A percentile compares a stretch with the other conserved stretches of the same genome.
Conservation (phyloP, 352 stramenopile species). For the Globisporangium cystogenes region DNA sequence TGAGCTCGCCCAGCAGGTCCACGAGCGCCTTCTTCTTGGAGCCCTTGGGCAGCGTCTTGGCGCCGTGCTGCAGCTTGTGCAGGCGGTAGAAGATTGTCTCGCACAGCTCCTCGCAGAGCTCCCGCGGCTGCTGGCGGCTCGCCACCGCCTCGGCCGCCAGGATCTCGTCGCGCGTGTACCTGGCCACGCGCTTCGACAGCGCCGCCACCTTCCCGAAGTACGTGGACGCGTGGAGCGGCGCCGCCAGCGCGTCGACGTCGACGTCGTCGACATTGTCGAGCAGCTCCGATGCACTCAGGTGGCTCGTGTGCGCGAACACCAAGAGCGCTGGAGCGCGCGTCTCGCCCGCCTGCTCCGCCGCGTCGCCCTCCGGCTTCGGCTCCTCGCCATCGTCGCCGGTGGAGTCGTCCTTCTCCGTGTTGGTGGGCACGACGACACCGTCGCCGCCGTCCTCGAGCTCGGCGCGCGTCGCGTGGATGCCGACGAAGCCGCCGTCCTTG, state of each 20-base stretch:
- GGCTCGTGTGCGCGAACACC: constrained; percentile 7
- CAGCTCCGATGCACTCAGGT: background rate
- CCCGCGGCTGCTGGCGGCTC: constrained; percentile 59
- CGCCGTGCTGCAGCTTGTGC: constrained; percentile 61
- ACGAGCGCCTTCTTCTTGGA: constrained; percentile 97
- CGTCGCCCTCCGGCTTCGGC: background rate
- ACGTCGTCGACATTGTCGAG: constrained; percentile 2
- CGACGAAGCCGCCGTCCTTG: constrained; percentile 76
- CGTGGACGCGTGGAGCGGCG: constrained; percentile 12
- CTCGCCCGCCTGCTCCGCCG: constrained; percentile 8
- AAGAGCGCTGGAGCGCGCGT: constrained; percentile 6
- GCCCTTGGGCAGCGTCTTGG: constrained; percentile 89
- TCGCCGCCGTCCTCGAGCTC: constrained; percentile 57
- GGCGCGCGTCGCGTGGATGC: constrained; percentile 57
- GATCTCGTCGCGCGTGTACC: constrained; percentile 72
- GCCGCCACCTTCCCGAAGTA: constrained; percentile 49
- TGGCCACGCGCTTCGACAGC: constrained; percentile 65
- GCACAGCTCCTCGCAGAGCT: constrained; percentile 86
- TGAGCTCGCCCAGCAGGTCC: constrained; percentile 91
- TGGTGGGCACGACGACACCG: constrained; percentile 31
- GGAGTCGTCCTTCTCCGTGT: constrained; percentile 13
- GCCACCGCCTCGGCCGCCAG: constrained; percentile 51
- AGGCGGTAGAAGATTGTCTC: constrained; percentile 96
- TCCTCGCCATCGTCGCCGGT: constrained; percentile 3
- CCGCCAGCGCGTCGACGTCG: background rate